Evolutionary conservation across 148 eudicot species (phyloP), one percentile per base, ranked within the genome.

Genomic region (Silene uniflora): DNA sequence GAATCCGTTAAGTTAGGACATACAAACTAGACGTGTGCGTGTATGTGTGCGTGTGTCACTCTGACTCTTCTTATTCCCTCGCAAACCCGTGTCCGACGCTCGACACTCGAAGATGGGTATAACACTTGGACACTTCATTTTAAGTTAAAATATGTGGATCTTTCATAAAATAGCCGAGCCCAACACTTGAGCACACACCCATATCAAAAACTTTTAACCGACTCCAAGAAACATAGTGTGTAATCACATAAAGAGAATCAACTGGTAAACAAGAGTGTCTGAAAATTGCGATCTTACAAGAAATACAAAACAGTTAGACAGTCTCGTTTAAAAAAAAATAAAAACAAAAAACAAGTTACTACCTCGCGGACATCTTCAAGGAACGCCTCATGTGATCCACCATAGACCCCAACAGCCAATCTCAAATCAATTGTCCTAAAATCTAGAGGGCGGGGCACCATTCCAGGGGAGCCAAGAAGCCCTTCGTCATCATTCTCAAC

Each of bases 361-460:
- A 91, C 96, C 91, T 91, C 90, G 54, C 77, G 83, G 72, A 87
- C 87, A 80, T 91, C 96, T 80, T 91, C 96, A 65, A 81, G 81
- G 76, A 91, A 91, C 56, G 90, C 81, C 86, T 87, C 88, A 79
- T 86, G 90, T 32, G 88, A 90, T 56, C 92, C 88, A 74, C 77
- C 82, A 76, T 91, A 89, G 35, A 86, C 86, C 52, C 90, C 96
- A 77, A 77, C 82, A 23, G 92, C 92, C 89, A 91, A 81, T 84
- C 88, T 87, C 76, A 87, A 75, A 77, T 89, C 91, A 70, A 91
- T 89, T 6, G 91, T 89, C 77, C 92, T 82, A 65, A 86, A 87
- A 81, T 89, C 92, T 69, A 89, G 60, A 47, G 89, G 85, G 25
- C 91, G 88, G 62, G 96, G 82, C 64, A 86, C 87, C 88, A 83